A percentile compares a stretch with the other conserved stretches of the same genome.
These are phyloP conservation scores for Oenanthe javanica DNA, from an alignment of 140 eudicot species.

Conservation along the genomic window DNA sequence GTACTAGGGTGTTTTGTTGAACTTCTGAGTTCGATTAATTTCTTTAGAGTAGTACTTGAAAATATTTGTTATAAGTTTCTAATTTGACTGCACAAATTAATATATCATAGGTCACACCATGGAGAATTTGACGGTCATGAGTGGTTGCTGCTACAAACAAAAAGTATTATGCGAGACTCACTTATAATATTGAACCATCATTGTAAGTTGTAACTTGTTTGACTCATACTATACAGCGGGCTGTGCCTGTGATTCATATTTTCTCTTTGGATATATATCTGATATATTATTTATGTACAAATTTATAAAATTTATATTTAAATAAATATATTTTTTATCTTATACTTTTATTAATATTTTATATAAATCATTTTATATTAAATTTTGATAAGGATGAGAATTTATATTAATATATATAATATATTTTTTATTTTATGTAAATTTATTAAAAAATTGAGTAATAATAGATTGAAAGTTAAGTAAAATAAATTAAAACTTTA, in stretches of 20 bases:
- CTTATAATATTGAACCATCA: background rate
- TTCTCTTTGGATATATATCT: background rate
- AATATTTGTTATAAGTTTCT: background rate
- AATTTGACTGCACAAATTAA: background rate
- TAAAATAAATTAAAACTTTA: too few relatives aligned
- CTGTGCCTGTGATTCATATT: background rate
- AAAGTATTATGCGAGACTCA: background rate
- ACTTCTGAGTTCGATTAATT: too few relatives aligned
- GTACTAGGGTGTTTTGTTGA: too few relatives aligned
- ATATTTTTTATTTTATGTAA: too few relatives aligned
- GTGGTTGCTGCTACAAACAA: background rate
- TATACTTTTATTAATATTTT: too few relatives aligned
- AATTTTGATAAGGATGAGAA: too few relatives aligned
- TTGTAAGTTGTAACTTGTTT: background rate
- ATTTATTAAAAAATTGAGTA: too few relatives aligned
- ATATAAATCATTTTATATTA: too few relatives aligned
- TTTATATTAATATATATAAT: too few relatives aligned
- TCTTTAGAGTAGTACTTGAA: background rate
- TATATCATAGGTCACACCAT: background rate
- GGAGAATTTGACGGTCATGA: background rate
- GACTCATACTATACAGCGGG: background rate
- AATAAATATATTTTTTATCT: too few relatives aligned
- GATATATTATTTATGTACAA: background rate
- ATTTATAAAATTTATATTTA: too few relatives aligned
- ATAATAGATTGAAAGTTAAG: too few relatives aligned